Evolutionary conservation across 78 protist genomes (phyloP).

Genomic region (Guillardia theta): DNA sequence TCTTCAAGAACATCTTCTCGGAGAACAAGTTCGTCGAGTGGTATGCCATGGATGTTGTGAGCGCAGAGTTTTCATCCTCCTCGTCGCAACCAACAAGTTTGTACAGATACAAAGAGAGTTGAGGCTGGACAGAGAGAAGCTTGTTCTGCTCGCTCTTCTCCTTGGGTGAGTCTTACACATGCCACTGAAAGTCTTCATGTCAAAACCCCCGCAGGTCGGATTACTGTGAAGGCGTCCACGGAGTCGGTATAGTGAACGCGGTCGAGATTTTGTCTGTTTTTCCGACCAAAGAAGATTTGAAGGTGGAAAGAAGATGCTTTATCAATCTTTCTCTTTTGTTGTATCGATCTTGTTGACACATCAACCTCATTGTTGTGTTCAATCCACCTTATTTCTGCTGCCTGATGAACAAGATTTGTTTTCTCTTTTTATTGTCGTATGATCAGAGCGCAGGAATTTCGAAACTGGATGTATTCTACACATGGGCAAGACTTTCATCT

Average conservation of each 20-base stretch:
- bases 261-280: constrained; percentile 52
- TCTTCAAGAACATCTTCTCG: constrained; percentile 12
- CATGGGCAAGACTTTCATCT: neutral
- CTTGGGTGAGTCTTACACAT: constrained; percentile 36
- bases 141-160: constrained; percentile 17
- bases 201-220: constrained; percentile 38
- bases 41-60: neutral
- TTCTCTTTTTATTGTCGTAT: no score
- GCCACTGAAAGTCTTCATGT: neutral
- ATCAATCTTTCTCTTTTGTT: neutral
- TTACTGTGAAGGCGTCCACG: constrained; percentile 58
- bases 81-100: no score
- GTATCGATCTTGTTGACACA: neutral
- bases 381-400: no score
- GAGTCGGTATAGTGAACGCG: constrained; percentile 58
- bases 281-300: neutral
- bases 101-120: no score
- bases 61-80: neutral
- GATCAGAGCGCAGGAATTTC: no score
- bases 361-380: no score
- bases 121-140: neutral
- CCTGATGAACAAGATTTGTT: no score
- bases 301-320: neutral
- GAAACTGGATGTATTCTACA: neutral
- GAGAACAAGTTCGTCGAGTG: constrained; percentile 24